Percentiles rank a stretch among this genome's conserved stretches.
These are phyloP conservation scores for Aurantiochytrium sp. DNA, from an alignment of 108 stramenopile genomes.

Conservation along the genomic window DNA sequence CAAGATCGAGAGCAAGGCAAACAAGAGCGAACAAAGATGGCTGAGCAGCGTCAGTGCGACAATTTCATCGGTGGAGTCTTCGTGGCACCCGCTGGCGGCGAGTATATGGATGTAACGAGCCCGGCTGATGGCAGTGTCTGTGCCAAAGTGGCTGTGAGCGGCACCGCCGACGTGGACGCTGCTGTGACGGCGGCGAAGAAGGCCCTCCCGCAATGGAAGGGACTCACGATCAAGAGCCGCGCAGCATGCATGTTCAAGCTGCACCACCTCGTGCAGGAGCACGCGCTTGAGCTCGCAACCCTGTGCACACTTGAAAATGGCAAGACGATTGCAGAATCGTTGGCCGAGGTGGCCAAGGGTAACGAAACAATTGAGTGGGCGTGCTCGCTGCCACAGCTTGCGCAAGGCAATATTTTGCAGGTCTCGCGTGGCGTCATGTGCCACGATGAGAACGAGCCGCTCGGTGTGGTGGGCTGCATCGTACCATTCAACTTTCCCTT, in stretches of 20 bases:
- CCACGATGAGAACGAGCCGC: slow-evolving; percentile 67
- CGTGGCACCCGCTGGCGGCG: neutral
- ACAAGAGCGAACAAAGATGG: too few species aligned
- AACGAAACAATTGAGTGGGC: slow-evolving; percentile 97
- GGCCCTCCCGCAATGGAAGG: slow-evolving; percentile 66
- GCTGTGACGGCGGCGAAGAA: slow-evolving; percentile 66
- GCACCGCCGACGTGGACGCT: slow-evolving; percentile 54
- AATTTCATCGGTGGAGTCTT: neutral
- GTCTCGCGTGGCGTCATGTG: slow-evolving; percentile 74
- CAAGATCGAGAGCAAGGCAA: too few species aligned
- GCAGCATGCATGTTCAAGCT: slow-evolving; percentile 84
- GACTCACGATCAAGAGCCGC: slow-evolving; percentile 45
- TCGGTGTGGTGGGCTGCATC: slow-evolving; percentile 82
- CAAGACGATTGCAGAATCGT: slow-evolving; percentile 85
- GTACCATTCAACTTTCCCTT: slow-evolving; percentile 93
- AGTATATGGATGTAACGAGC: neutral
- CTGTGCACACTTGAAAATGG: slow-evolving; percentile 85
- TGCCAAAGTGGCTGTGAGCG: slow-evolving; percentile 40
- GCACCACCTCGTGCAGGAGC: slow-evolving; percentile 64
- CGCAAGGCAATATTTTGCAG: slow-evolving; percentile 60
- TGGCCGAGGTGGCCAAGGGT: slow-evolving; percentile 91
- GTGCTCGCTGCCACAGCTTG: slow-evolving; percentile 76
- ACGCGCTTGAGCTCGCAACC: slow-evolving; percentile 70
- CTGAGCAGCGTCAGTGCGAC: neutral
- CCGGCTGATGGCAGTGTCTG: neutral